A percentile compares a stretch with the other conserved stretches of the same genome.
These are phyloP conservation scores for Trichophyton equinum DNA, from an alignment of 2,329 filamentous ascomycete genomes.

Conservation along the genomic window DNA sequence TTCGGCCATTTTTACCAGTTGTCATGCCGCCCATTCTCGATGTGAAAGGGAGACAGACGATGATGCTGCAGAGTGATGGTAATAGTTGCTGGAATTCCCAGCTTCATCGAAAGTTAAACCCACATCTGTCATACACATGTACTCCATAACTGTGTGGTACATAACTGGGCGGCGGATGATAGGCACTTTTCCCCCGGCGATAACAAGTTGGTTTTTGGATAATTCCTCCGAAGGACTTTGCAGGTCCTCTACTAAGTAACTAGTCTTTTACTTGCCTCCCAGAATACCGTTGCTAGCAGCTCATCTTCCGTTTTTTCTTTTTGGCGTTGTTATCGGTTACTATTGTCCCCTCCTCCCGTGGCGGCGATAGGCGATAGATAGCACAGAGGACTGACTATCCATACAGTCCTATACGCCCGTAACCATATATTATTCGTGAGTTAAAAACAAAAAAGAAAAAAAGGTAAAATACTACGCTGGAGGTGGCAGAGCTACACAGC, in stretches of 20 bases:
- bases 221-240: background rate
- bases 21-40: background rate
- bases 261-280: background rate
- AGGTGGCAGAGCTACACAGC: background rate
- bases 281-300: background rate
- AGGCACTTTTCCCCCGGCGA: background rate
- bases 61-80: background rate
- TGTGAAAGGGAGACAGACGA: background rate
- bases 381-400: background rate
- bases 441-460: background rate
- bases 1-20: background rate
- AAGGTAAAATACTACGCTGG: background rate
- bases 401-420: background rate
- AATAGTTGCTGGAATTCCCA: background rate
- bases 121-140: conserved; percentile 1
- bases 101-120: background rate
- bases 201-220: background rate
- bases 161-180: background rate
- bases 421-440: background rate
- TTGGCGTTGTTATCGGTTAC: background rate
- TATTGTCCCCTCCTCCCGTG: background rate
- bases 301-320: background rate
- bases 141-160: background rate
- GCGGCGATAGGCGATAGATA: background rate
- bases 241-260: too few species aligned